A percentile compares a stretch with the other conserved stretches of the same genome.
These are phyloP conservation scores for Fusarium multiceps DNA, from an alignment of 2,329 filamentous ascomycete genomes.

Conservation along the genomic window DNA sequence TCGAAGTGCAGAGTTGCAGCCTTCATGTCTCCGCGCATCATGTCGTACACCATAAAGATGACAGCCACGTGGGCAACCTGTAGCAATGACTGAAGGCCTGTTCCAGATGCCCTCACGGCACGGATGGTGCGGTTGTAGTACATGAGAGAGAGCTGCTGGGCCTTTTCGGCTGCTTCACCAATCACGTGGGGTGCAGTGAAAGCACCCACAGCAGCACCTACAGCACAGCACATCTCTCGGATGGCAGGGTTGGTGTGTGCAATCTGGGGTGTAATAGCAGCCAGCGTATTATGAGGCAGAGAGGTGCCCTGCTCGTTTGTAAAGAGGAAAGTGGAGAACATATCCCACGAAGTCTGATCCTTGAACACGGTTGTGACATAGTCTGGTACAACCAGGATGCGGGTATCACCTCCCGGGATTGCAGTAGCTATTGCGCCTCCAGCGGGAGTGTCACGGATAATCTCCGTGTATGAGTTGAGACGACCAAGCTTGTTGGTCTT, in stretches of 20 bases:
- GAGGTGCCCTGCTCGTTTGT: conserved; percentile 31
- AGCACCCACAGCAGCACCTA: conserved; percentile 30
- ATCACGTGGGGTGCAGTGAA: conserved; percentile 25
- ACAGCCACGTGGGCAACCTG: conserved; percentile 35
- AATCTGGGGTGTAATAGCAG: conserved; percentile 37
- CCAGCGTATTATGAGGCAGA: conserved; percentile 34
- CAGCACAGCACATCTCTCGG: conserved; percentile 38
- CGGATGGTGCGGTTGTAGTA: conserved; percentile 39
- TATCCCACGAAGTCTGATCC: conserved; percentile 39
- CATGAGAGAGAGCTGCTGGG: conserved; percentile 23
- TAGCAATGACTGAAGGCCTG: background rate
- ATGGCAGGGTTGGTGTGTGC: conserved; percentile 32
- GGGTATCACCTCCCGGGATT: conserved; percentile 14
- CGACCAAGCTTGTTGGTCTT: background rate
- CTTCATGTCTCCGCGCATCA: conserved; percentile 33
- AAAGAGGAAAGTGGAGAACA: conserved; percentile 38
- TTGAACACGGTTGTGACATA: conserved; percentile 34
- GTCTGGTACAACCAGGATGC: conserved; percentile 29
- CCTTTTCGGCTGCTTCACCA: conserved; percentile 14
- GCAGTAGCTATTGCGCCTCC: background rate
- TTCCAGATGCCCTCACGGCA: conserved; percentile 9
- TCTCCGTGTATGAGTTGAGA: background rate
- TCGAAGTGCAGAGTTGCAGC: conserved; percentile 35
- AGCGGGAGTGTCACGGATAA: background rate
- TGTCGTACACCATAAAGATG: conserved; percentile 40